Conservation (phyloP, 163 green algal species). For the Volvox carteri region DNA sequence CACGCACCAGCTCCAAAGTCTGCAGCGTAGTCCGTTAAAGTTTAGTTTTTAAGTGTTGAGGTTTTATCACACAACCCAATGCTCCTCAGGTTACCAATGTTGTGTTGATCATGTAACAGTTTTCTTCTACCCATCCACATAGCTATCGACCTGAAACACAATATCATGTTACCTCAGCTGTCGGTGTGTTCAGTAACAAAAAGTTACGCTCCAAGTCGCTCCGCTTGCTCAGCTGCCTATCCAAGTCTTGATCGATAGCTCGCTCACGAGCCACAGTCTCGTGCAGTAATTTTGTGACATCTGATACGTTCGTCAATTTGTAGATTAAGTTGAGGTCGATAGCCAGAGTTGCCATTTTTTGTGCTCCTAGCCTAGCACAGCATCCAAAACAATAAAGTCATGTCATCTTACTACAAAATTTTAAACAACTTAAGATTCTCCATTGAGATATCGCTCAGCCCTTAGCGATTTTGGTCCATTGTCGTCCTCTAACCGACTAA, state of each 20-base stretch:
- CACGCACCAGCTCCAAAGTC: constrained; percentile 84
- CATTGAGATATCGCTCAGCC: background rate
- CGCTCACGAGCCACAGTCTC: constrained; percentile 87
- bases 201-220: constrained; percentile 78
- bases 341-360: background rate
- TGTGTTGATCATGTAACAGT: constrained; percentile 28
- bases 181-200: constrained; percentile 74
- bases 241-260: constrained; percentile 88
- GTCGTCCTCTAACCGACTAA: background rate
- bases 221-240: constrained; percentile 79
- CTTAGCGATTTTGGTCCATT: no score
- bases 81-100: no score
- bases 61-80: no score
- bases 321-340: constrained; percentile 63
- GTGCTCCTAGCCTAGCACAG: background rate
- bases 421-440: no score
- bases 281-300: constrained; percentile 87
- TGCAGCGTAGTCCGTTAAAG: constrained; percentile 54
- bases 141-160: background rate
- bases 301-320: constrained; percentile 79
- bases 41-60: background rate
- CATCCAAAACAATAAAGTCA: background rate
- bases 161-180: constrained; percentile 73
- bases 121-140: background rate
- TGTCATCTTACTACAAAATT: constrained; percentile 7